Conservation (phyloP, 805 yeast genomes). For the Yamadazyma sp. region DNA sequence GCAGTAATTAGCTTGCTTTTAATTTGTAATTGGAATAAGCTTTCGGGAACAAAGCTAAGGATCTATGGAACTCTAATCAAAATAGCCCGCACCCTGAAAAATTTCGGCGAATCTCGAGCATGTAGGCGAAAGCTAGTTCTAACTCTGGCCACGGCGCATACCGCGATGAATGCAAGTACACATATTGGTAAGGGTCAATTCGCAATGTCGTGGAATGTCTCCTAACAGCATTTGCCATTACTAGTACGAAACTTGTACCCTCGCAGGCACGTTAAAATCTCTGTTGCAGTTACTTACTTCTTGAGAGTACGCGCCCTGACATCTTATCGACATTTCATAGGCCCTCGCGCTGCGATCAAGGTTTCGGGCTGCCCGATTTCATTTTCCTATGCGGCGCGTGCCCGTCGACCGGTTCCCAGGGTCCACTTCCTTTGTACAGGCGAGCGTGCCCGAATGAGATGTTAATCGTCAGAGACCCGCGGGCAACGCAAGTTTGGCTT, state of each 20-base stretch:
- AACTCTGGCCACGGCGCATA: no score
- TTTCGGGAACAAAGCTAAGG: conserved; percentile 6
- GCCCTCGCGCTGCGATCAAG: conserved; percentile 2
- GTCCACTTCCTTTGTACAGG: no score
- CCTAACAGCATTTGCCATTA: background rate
- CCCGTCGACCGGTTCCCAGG: no score
- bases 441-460: no score
- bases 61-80: no score
- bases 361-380: conserved; percentile 7
- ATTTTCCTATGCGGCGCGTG: background rate
- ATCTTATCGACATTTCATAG: conserved; percentile 2
- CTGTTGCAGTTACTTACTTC: no score
- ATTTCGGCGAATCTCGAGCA: conserved; percentile 6
- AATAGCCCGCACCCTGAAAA: background rate
- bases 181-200: background rate
- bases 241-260: no score
- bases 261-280: no score
- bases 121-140: conserved; percentile 1
- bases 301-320: conserved; percentile 3
- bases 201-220: background rate
- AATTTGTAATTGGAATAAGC: background rate
- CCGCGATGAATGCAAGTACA: no score
- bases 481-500: no score
- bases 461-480: no score
- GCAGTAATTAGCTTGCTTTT: background rate